A percentile compares a stretch with the other conserved stretches of the same genome.
phyloP scores from a whole-genome alignment of 495 filamentous ascomycete species.

The Daldinia vernicosa region DNA sequence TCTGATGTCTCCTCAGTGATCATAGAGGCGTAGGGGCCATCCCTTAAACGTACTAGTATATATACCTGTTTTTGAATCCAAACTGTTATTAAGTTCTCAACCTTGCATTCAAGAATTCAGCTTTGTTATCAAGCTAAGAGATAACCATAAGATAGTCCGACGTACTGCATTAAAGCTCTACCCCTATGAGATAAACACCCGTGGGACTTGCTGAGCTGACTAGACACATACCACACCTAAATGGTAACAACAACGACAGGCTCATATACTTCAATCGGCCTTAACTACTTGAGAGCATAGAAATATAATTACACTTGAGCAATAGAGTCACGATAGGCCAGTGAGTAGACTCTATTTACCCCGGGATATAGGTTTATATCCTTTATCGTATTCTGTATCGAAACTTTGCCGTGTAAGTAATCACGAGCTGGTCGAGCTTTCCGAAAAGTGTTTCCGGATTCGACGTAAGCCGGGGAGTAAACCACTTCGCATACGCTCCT shows the following conservation, averaged over 20 bases:
- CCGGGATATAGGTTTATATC: no score
- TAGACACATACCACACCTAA: not conserved
- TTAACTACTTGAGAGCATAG: not conserved
- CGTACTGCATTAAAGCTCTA: not conserved
- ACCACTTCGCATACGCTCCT: no score
- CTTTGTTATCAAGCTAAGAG: not conserved
- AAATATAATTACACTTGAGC: not conserved
- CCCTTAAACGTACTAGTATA: not conserved
- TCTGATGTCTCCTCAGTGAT: no score
- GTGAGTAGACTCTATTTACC: not conserved
- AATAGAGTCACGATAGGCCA: not conserved
- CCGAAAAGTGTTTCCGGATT: not conserved
- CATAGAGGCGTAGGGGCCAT: not conserved
- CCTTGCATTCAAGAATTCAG: not conserved
- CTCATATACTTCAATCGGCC: not conserved
- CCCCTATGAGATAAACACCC: not conserved
- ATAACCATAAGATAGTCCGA: not conserved
- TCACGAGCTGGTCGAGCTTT: not conserved
- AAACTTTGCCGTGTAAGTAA: not conserved
- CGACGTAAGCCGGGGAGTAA: not conserved
- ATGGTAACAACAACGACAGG: not conserved
- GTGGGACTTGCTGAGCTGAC: not conserved
- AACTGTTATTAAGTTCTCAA: not conserved
- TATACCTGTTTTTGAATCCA: not conserved
- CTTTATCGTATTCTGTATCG: not conserved